Conservation (phyloP, 2,329 filamentous ascomycete genomes). For the Uncinocarpus reesii region DNA sequence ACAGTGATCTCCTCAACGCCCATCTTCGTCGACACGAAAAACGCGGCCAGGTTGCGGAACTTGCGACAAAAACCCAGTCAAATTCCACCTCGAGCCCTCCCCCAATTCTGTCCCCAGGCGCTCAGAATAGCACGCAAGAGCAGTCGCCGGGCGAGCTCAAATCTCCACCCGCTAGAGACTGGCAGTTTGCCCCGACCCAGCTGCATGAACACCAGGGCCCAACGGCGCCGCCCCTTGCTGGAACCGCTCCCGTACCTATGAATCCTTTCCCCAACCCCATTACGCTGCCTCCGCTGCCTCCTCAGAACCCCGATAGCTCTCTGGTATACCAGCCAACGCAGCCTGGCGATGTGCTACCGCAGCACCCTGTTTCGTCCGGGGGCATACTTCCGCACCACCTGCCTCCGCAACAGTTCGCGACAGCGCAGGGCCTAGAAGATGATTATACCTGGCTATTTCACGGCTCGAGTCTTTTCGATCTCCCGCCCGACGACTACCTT, state of each 20-base stretch:
- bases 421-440: constrained; percentile 6
- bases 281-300: constrained; percentile 11
- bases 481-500: constrained; percentile 18
- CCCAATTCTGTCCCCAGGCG: constrained; percentile 4
- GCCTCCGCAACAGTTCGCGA: constrained; percentile 9
- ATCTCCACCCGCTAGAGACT: constrained; percentile 10
- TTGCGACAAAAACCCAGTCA: constrained; percentile 2
- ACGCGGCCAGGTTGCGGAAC: constrained; percentile 14
- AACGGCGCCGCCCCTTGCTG: neutral
- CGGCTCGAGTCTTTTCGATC: constrained; percentile 16
- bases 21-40: constrained; percentile 20
- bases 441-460: constrained; percentile 18
- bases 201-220: neutral
- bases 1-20: constrained; percentile 20
- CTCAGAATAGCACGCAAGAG: constrained; percentile 3
- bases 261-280: constrained; percentile 8
- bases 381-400: constrained; percentile 11
- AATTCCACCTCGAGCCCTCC: constrained; percentile 10
- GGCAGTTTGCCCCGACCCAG: constrained; percentile 4
- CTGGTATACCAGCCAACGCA: constrained; percentile 3
- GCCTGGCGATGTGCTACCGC: constrained; percentile 8
- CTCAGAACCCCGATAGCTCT: constrained; percentile 2
- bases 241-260: neutral
- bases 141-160: constrained; percentile 1
- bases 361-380: constrained; percentile 9